Conservation (phyloP, 2,329 filamentous ascomycete genomes). For the Remersonia thermophila region DNA sequence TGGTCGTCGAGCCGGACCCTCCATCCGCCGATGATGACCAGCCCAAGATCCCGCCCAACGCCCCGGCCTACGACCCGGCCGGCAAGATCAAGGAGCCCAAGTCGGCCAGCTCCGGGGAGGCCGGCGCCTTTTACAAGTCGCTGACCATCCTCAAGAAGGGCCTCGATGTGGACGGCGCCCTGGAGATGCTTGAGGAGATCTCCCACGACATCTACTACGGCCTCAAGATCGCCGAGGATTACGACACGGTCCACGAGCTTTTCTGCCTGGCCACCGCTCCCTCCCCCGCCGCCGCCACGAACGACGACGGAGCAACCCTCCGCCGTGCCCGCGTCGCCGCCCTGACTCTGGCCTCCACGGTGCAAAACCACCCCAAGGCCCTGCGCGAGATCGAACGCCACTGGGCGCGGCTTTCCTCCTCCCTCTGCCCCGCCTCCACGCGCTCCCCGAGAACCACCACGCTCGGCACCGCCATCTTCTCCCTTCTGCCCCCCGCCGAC, state of each 20-base stretch:
- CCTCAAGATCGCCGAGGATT: conserved; percentile 46
- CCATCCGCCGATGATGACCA: conserved; percentile 11
- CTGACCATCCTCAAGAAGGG: conserved; percentile 38
- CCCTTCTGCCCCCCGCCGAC: conserved; percentile 24
- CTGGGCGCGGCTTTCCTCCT: conserved; percentile 32
- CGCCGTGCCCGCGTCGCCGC: conserved; percentile 39
- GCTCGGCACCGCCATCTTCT: conserved; percentile 31
- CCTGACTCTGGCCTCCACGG: conserved; percentile 41
- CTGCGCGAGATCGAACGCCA: conserved; percentile 36
- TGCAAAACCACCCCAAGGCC: conserved; percentile 55
- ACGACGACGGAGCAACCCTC: conserved; percentile 17
- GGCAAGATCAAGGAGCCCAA: conserved; percentile 44
- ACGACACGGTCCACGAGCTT: conserved; percentile 39
- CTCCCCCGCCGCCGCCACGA: conserved; percentile 12
- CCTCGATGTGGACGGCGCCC: conserved; percentile 33
- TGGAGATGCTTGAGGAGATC: conserved; percentile 49
- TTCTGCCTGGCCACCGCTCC: conserved; percentile 40
- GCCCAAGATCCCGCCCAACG: conserved; percentile 31
- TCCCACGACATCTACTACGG: conserved; percentile 61
- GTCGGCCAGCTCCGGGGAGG: conserved; percentile 22
- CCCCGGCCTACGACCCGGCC: conserved; percentile 44
- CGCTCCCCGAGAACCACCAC: neutral
- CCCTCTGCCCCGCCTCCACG: conserved; percentile 22
- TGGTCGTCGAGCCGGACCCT: conserved; percentile 41
- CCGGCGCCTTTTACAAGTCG: conserved; percentile 31